Percentiles rank a stretch among this genome's conserved stretches.
Conservation (phyloP, 495 filamentous ascomycete genomes). For the Neurospora sp. region DNA sequence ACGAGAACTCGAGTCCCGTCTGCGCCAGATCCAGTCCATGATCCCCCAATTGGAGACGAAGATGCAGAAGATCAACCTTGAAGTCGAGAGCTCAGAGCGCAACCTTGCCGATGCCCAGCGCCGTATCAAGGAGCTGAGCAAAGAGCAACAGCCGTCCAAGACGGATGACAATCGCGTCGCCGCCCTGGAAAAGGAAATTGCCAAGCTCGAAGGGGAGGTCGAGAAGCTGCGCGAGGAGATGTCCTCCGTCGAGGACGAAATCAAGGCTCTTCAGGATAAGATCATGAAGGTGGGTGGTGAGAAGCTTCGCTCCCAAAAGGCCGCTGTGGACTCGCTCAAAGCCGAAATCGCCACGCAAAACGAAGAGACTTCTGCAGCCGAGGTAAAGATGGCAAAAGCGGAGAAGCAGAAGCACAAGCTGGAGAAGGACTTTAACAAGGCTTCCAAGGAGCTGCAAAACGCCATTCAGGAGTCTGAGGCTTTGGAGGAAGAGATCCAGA, state of each 20-base stretch:
- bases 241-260: slow-evolving; percentile 78
- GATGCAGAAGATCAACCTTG: slow-evolving; percentile 85
- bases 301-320: slow-evolving; percentile 77
- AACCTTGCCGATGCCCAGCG: slow-evolving; percentile 78
- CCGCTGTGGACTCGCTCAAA: slow-evolving; percentile 85
- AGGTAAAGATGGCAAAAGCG: slow-evolving; percentile 77
- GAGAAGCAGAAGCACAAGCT: slow-evolving; percentile 87
- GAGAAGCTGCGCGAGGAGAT: slow-evolving; percentile 73
- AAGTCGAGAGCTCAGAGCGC: slow-evolving; percentile 74
- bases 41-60: slow-evolving; percentile 79
- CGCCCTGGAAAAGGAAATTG: slow-evolving; percentile 65
- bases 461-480: slow-evolving; percentile 61
- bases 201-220: slow-evolving; percentile 64
- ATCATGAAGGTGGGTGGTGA: slow-evolving; percentile 98
- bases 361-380: slow-evolving; percentile 73
- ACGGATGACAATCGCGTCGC: slow-evolving; percentile 62
- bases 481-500: slow-evolving; percentile 63
- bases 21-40: slow-evolving; percentile 66
- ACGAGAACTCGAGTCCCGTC: slow-evolving; percentile 58
- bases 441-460: slow-evolving; percentile 64
- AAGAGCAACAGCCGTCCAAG: slow-evolving; percentile 68
- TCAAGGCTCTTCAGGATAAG: slow-evolving; percentile 82
- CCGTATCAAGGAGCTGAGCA: slow-evolving; percentile 69
- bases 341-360: slow-evolving; percentile 73
- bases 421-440: slow-evolving; percentile 64